Percentiles rank a stretch among this genome's conserved stretches.
Conservation (phyloP, 257 asterid species). For the Linaria vulgaris region DNA sequence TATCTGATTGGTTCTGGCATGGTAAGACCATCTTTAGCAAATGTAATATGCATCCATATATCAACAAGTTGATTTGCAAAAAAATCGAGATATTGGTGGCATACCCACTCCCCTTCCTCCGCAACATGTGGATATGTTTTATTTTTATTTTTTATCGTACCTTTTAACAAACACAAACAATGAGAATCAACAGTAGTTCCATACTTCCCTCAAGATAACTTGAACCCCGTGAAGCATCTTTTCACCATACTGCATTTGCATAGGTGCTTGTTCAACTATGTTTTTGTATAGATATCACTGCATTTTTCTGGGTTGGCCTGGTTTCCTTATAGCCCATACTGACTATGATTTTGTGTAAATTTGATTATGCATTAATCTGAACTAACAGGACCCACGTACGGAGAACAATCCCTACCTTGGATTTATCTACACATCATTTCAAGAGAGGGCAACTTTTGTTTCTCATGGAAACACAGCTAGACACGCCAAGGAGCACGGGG, state of each 20-base stretch:
- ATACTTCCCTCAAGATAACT: too few relatives aligned
- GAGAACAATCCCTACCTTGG: conserved; percentile 66
- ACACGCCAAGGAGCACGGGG: conserved; percentile 54
- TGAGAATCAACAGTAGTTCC: too few relatives aligned
- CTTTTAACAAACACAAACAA: too few relatives aligned
- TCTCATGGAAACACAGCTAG: conserved; percentile 68
- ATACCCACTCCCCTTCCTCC: too few relatives aligned
- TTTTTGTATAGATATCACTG: background rate
- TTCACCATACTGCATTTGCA: background rate
- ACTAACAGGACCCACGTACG: conserved; percentile 49
- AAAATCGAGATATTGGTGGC: background rate
- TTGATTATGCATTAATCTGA: background rate
- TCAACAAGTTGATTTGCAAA: background rate
- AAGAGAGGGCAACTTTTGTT: conserved; percentile 58
- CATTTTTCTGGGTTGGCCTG: background rate
- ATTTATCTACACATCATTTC: conserved; percentile 62
- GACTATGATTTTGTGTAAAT: background rate
- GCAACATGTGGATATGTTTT: background rate
- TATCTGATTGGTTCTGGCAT: conserved; percentile 59
- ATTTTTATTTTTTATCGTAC: too few relatives aligned
- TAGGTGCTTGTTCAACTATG: background rate
- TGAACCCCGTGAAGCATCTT: too few relatives aligned
- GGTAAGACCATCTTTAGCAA: conserved; percentile 33
- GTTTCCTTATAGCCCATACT: background rate
- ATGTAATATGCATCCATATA: background rate